These are phyloP conservation scores for Rhodotorula glutinis DNA, from an alignment of 1,284 basidiomycete species.

Conservation along the genomic window DNA sequence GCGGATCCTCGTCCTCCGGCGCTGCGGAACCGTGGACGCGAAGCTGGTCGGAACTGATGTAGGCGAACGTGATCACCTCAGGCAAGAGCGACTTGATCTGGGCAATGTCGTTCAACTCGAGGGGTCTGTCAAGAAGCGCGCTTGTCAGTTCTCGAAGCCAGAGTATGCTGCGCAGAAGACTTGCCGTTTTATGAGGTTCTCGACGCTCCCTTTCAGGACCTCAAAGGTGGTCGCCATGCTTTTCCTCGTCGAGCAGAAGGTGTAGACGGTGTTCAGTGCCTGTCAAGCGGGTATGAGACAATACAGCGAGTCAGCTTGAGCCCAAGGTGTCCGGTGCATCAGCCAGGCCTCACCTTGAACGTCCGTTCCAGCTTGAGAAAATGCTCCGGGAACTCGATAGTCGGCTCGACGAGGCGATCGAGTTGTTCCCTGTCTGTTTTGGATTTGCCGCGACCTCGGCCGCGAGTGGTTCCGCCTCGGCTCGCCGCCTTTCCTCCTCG, in stretches of 20 bases:
- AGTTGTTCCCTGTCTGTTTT: slow-evolving; percentile 24
- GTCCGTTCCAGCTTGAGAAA: slow-evolving; percentile 49
- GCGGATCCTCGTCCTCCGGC: slow-evolving; percentile 20
- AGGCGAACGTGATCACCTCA: slow-evolving; percentile 74
- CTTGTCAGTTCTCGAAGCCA: too few species aligned
- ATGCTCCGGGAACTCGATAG: slow-evolving; percentile 48
- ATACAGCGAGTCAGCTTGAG: neutral
- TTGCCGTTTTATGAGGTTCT: slow-evolving; percentile 69
- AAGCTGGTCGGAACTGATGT: slow-evolving; percentile 66
- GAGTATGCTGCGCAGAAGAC: slow-evolving; percentile 27
- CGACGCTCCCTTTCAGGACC: slow-evolving; percentile 70
- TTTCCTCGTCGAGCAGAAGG: slow-evolving; percentile 78
- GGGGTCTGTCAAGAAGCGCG: slow-evolving; percentile 55
- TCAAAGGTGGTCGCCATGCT: slow-evolving; percentile 77
- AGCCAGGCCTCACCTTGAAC: slow-evolving; percentile 44
- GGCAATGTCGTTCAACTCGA: slow-evolving; percentile 73
- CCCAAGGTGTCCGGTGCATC: neutral
- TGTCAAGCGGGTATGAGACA: slow-evolving; percentile 44
- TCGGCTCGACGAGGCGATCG: slow-evolving; percentile 30
- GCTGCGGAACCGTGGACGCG: slow-evolving; percentile 55
- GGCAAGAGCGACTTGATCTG: slow-evolving; percentile 87
- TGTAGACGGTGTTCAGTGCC: slow-evolving; percentile 85
- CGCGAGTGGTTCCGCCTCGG: neutral
- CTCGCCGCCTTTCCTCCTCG: slow-evolving; percentile 1
- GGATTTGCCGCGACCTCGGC: neutral